phyloP scores from a whole-genome alignment of 176 grass and related monocot genomes.

The Paspalum vaginatum region DNA sequence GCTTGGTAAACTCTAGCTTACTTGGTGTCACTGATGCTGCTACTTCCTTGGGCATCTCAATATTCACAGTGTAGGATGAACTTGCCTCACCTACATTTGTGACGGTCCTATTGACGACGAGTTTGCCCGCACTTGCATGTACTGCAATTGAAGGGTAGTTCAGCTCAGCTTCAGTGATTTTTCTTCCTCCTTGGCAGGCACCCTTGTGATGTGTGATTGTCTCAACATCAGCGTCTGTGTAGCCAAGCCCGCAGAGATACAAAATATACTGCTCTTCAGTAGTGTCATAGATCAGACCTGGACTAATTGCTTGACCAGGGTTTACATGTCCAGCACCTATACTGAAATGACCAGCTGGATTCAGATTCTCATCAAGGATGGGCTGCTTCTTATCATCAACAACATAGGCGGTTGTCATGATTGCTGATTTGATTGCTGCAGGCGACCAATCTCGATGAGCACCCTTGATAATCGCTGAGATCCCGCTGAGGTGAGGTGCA shows the following conservation, averaged over 20 bases:
- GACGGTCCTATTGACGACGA: conserved; percentile 36
- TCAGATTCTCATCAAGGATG: conserved; percentile 33
- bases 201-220: conserved; percentile 27
- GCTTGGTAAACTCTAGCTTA: conserved; percentile 43
- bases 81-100: conserved; percentile 41
- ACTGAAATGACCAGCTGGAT: conserved; percentile 26
- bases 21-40: conserved; percentile 14
- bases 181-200: conserved; percentile 21
- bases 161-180: conserved; percentile 34
- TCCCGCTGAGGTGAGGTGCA: conserved; percentile 57
- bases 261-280: conserved; percentile 30
- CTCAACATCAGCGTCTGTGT: conserved; percentile 25
- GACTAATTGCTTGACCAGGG: conserved; percentile 29
- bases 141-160: conserved; percentile 50
- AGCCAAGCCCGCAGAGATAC: conserved; percentile 38
- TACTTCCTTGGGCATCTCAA: conserved; percentile 43
- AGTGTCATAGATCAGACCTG: conserved; percentile 51
- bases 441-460: conserved; percentile 50
- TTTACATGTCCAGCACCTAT: conserved; percentile 50
- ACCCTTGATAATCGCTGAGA: conserved; percentile 48
- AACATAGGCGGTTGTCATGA: conserved; percentile 50
- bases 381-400: conserved; percentile 4
- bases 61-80: conserved; percentile 16
- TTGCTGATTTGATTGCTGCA: conserved; percentile 42
- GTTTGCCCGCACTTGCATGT: not conserved